Base-by-base conservation (phyloP, 2,329 filamentous ascomycete species). In the Aureobasidium melanogenum region DNA sequence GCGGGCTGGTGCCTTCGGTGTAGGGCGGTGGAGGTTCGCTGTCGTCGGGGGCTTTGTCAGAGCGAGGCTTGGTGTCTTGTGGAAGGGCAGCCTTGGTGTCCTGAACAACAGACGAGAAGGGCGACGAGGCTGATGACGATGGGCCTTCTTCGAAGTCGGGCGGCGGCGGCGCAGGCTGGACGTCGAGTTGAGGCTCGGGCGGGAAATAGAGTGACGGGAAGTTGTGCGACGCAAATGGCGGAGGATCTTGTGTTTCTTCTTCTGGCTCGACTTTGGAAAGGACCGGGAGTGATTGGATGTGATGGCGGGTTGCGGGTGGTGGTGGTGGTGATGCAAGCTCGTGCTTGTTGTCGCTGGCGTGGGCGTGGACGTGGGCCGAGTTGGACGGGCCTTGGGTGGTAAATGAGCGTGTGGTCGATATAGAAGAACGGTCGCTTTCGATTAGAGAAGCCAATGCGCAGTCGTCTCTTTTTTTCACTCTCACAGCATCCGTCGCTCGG, bases 11-110 rank as follows among this genome's bases (percentile, higher is more conserved):
- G 69, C 93, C 92, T 84, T 97, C 93, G 67, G 89, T 91, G 75
- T 99, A 99, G 62, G 94, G 93, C 62, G 94, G 94, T 64, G 94
- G 94, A 63, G 93, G 93, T 79, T 97, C 94, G 76, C 85, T 84
- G 77, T 97, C 93, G 80, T 87, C 84, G 63, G 82, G 71, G 62
- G 79, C 84, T 74, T 94, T 94, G 68, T 84, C 85, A 63, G 86
- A 86, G 22, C 39, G 54, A 36, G 39, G 86, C 83, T 96, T 96
- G 67, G 83, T 88, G 74, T 96, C 91, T 68, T 79, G 81, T n/a
- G 89, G 88, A 70, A 95, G 85, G 56, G 87, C 89, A 69, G 88
- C 86, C 77, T 96, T 95, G 70, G 90, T 93, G 72, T 95, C 90
- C 66, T 85, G 84, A 69, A 83, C 77, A 67, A 81, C 77, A n/a